These are phyloP conservation scores for Trichophyton mentagrophytes DNA, from an alignment of 2,329 filamentous ascomycete genomes.

Conservation along the genomic window DNA sequence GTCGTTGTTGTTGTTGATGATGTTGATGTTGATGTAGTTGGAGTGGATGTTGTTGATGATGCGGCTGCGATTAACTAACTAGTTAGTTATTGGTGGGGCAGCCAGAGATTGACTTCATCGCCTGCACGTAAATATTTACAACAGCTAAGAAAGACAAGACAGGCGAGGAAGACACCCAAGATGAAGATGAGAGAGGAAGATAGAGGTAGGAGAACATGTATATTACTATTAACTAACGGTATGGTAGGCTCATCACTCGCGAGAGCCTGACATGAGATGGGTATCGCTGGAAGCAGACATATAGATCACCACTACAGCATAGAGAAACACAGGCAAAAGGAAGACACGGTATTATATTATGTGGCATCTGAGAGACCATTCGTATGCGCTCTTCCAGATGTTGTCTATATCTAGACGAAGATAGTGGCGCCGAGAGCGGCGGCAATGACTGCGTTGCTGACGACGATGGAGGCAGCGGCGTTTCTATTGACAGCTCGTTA, in stretches of 20 bases:
- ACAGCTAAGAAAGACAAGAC: background rate
- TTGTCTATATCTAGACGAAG: background rate
- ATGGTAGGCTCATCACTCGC: background rate
- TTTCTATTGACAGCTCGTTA: background rate
- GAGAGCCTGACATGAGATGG: background rate
- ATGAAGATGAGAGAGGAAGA: background rate
- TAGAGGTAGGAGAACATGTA: no score
- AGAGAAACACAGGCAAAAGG: no score
- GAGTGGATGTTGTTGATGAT: no score
- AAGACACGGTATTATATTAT: no score
- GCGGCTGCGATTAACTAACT: no score
- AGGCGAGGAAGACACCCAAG: background rate
- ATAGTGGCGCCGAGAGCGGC: background rate
- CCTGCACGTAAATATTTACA: background rate
- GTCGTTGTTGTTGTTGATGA: background rate
- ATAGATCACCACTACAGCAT: no score
- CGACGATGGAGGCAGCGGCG: background rate
- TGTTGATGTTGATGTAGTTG: no score
- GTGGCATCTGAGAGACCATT: no score
- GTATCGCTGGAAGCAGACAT: no score
- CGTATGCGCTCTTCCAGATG: background rate
- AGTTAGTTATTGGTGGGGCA: background rate
- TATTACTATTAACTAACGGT: background rate
- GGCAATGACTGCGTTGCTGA: background rate
- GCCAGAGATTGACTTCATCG: background rate